These are phyloP conservation scores for Periconia macrospinosa DNA, from an alignment of 2,329 filamentous ascomycete genomes.

Conservation along the genomic window DNA sequence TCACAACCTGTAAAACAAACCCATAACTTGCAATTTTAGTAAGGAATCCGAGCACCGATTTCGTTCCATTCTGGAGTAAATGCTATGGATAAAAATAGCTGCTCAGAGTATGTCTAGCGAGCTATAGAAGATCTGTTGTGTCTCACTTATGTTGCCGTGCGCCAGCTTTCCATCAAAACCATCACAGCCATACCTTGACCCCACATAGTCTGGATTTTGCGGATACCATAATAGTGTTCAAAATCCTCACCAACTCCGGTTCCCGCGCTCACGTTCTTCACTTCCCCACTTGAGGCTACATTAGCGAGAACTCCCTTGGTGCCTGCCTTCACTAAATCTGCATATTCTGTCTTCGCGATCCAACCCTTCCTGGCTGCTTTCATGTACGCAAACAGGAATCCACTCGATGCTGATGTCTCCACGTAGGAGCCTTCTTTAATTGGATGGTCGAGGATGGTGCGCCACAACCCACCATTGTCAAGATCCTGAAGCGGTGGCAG, in stretches of 20 bases:
- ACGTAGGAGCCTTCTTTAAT: conserved; percentile 1
- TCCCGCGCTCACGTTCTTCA: background rate
- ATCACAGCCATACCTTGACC: conserved; percentile 2
- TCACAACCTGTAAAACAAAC: too few relatives aligned
- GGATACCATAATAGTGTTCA: background rate
- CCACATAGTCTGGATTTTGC: background rate
- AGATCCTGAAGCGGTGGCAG: background rate
- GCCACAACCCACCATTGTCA: background rate
- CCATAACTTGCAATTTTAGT: too few relatives aligned
- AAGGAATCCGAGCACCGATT: too few relatives aligned
- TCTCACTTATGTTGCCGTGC: background rate
- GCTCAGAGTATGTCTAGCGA: too few relatives aligned
- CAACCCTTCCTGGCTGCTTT: background rate
- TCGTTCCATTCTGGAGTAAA: too few relatives aligned
- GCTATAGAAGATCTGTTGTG: too few relatives aligned
- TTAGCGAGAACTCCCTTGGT: background rate
- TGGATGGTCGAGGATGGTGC: background rate
- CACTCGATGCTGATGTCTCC: background rate
- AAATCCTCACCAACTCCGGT: background rate
- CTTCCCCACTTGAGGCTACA: background rate
- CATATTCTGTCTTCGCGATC: background rate
- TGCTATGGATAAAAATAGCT: too few relatives aligned
- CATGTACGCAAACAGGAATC: background rate
- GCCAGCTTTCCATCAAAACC: background rate
- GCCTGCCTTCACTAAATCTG: background rate